These are phyloP conservation scores for Endoconidiophora polonica DNA, from an alignment of 2,329 filamentous ascomycete genomes.

Conservation along the genomic window DNA sequence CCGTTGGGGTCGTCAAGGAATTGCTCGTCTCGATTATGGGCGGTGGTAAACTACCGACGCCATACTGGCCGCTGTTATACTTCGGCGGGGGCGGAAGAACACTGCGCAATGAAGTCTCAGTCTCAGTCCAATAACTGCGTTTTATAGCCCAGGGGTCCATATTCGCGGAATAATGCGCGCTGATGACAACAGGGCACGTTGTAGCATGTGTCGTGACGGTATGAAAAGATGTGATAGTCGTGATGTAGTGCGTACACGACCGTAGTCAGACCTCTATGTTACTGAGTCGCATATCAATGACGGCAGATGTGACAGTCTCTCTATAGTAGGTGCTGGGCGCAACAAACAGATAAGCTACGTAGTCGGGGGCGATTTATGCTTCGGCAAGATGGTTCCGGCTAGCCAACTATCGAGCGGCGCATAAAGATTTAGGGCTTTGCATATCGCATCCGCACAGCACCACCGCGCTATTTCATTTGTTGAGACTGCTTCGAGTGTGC, in stretches of 20 bases:
- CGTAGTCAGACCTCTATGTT: neutral
- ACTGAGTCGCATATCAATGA: too few species aligned
- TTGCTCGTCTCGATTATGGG: conserved; percentile 92
- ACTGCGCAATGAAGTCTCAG: conserved; percentile 25
- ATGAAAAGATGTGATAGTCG: neutral
- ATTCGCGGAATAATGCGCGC: neutral
- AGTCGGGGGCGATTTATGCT: too few species aligned
- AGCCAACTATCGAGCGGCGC: too few species aligned
- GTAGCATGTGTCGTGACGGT: too few species aligned
- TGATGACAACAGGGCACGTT: neutral
- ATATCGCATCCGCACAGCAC: too few species aligned
- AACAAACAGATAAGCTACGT: too few species aligned
- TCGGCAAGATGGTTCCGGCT: too few species aligned
- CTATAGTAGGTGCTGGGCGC: too few species aligned
- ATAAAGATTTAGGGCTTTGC: too few species aligned
- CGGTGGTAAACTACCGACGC: conserved; percentile 33
- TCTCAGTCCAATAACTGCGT: conserved; percentile 10
- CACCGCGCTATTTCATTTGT: too few species aligned
- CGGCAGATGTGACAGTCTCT: too few species aligned
- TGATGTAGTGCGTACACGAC: neutral
- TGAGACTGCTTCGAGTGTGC: too few species aligned
- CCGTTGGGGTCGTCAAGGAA: conserved; percentile 60
- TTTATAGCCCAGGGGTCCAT: conserved; percentile 12
- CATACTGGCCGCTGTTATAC: conserved; percentile 62
- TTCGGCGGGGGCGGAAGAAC: conserved; percentile 75